Conservation (phyloP, 106 monocot species). For the Alisma plantagoaquatica region DNA sequence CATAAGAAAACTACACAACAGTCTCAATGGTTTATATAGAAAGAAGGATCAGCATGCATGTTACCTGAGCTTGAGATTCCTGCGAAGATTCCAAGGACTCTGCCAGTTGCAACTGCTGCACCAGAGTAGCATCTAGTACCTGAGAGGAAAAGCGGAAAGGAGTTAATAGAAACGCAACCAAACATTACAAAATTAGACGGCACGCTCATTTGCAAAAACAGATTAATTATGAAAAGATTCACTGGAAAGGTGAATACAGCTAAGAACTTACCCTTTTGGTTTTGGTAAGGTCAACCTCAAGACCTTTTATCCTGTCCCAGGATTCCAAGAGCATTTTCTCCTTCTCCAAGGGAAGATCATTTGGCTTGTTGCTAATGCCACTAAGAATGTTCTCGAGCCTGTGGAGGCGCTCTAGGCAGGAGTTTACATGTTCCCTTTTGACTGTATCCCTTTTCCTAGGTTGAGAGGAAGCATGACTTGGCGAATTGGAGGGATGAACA, state of each 20-base stretch:
- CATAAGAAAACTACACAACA: too few species aligned
- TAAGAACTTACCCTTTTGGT: conserved; percentile 64
- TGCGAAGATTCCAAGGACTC: conserved; percentile 38
- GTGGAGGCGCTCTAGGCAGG: conserved; percentile 66
- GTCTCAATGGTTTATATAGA: too few species aligned
- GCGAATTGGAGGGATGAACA: conserved; percentile 17
- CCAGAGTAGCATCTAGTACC: conserved; percentile 48
- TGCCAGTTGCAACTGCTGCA: conserved; percentile 45
- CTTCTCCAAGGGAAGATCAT: conserved; percentile 72
- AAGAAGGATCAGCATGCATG: too few species aligned
- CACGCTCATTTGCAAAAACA: too few species aligned
- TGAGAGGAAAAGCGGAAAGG: conserved; percentile 15
- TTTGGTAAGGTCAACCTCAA: conserved; percentile 77
- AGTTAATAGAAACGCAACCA: not conserved
- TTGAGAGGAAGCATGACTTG: not conserved
- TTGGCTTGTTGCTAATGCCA: conserved; percentile 51
- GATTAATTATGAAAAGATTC: not conserved
- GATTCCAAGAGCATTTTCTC: conserved; percentile 56
- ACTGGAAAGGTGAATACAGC: not conserved
- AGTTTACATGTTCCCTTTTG: conserved; percentile 29
- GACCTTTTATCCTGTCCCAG: conserved; percentile 62
- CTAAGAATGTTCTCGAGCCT: conserved; percentile 45
- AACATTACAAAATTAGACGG: too few species aligned
- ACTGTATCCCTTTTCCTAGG: conserved; percentile 11
- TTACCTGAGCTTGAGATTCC: conserved; percentile 39